phyloP scores from a whole-genome alignment of 768 basidiomycete species.

The Naganishia vaughanmartiniae region DNA sequence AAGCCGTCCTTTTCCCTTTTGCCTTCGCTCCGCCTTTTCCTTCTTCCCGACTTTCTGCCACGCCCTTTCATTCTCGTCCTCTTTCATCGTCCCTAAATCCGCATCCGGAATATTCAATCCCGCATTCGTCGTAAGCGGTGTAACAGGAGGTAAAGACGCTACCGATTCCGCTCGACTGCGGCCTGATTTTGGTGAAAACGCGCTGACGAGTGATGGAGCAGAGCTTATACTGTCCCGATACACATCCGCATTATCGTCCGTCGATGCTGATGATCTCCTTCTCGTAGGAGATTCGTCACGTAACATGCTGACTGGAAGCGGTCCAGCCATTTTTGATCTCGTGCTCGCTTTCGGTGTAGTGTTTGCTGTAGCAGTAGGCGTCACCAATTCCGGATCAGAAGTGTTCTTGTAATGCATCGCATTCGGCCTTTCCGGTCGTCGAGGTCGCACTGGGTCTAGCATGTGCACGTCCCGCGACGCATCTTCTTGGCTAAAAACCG shows the following conservation, averaged over 20 bases:
- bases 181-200: neutral
- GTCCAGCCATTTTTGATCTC: slow-evolving; percentile 18
- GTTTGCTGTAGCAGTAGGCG: slow-evolving; percentile 12
- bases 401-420: neutral
- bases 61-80: no score
- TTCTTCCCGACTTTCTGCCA: slow-evolving; percentile 9
- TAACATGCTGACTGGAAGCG: no score
- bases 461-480: neutral
- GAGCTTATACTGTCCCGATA: neutral
- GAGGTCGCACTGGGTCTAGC: no score
- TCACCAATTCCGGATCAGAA: neutral
- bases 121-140: neutral
- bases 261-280: slow-evolving; percentile 9
- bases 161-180: neutral
- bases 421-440: neutral
- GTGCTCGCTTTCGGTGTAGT: slow-evolving; percentile 1
- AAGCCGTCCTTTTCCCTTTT: neutral
- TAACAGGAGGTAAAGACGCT: neutral
- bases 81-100: neutral
- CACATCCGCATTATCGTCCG: neutral
- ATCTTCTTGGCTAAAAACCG: no score
- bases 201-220: slow-evolving; percentile 4
- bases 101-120: slow-evolving; percentile 1
- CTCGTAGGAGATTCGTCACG: neutral
- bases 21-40: slow-evolving; percentile 6